Percentiles rank a stretch among this genome's conserved stretches.
Conservation (phyloP, 352 stramenopile genomes). For the Elongisporangium anandrum region DNA sequence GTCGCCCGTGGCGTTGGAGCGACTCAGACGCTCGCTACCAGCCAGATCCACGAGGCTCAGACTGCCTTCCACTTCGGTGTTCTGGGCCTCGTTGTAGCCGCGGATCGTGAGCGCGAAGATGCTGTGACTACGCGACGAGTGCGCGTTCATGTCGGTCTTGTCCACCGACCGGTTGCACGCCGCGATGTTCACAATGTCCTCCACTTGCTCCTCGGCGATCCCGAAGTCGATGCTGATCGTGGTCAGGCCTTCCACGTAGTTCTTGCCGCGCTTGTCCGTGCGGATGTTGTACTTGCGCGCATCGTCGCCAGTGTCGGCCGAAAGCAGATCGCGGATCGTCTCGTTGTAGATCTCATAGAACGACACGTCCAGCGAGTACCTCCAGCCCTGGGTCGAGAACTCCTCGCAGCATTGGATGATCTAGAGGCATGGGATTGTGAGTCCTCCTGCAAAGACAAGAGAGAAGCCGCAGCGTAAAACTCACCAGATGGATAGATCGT, state of each 20-base stretch:
- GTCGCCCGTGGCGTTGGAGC: constrained; percentile 86
- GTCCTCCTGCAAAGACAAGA: neutral
- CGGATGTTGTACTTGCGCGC: constrained; percentile 78
- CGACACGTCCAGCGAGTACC: constrained; percentile 95
- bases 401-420: constrained; percentile 79
- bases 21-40: constrained; percentile 96
- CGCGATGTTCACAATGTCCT: constrained; percentile 85
- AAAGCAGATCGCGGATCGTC: constrained; percentile 96
- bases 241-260: constrained; percentile 89
- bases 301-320: constrained; percentile 33
- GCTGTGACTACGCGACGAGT: constrained; percentile 96
- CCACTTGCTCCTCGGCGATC: constrained; percentile 81
- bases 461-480: neutral
- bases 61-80: constrained; percentile 89
- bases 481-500: constrained; percentile 89
- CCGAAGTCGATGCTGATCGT: constrained; percentile 73
- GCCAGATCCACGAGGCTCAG: constrained; percentile 93
- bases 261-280: constrained; percentile 73
- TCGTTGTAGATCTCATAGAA: constrained; percentile 99
- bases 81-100: constrained; percentile 82
- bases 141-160: constrained; percentile 98
- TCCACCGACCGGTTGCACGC: constrained; percentile 95
- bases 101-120: constrained; percentile 96
- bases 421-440: constrained; percentile 5
- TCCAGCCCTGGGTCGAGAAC: constrained; percentile 87